Conservation (phyloP, 352 stramenopile genomes). For the Phytophthora nicotianae region DNA sequence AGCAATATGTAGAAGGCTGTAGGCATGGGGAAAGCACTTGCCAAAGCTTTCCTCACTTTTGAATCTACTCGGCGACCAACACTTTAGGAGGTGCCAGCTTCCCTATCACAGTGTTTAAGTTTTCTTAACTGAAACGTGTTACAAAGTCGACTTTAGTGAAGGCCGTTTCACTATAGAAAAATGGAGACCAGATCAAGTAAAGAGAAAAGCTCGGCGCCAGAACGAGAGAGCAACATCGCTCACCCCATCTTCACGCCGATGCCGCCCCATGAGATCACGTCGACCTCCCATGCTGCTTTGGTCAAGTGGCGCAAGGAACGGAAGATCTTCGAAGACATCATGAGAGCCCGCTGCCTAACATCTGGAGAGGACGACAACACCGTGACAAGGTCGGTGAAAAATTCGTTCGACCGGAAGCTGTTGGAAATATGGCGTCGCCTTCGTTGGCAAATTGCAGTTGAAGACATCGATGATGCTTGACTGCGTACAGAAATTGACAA, state of each 20-base stretch:
- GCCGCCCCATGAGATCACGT: constrained; percentile 3
- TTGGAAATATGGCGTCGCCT: constrained; percentile 5
- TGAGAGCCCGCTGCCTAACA: constrained; percentile 9
- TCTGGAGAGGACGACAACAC: neutral
- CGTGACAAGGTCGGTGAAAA: neutral
- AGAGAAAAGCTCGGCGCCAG: neutral
- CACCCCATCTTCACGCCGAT: constrained; percentile 12
- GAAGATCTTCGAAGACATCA: constrained; percentile 5
- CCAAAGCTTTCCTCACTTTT: constrained; percentile 9
- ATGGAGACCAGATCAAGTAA: neutral
- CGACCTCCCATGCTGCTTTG: constrained; percentile 9
- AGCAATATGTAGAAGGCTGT: too few species aligned
- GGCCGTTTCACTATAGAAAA: constrained; percentile 9
- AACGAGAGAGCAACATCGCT: neutral
- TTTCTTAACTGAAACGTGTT: constrained; percentile 8
- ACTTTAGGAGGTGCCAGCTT: constrained; percentile 16
- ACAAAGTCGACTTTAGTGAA: constrained; percentile 25
- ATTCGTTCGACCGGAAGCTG: constrained; percentile 7
- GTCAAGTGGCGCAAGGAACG: constrained; percentile 7
- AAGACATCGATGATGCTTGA: constrained; percentile 1
- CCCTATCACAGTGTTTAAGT: constrained; percentile 1
- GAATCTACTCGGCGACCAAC: constrained; percentile 11
- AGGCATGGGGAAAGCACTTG: too few species aligned
- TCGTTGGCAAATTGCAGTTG: constrained; percentile 2
- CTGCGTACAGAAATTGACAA: constrained; percentile 1